Percentiles rank a stretch among this genome's conserved stretches.
Conservation (phyloP, 177 flowering plant genomes). For the Vitis hybrid region DNA sequence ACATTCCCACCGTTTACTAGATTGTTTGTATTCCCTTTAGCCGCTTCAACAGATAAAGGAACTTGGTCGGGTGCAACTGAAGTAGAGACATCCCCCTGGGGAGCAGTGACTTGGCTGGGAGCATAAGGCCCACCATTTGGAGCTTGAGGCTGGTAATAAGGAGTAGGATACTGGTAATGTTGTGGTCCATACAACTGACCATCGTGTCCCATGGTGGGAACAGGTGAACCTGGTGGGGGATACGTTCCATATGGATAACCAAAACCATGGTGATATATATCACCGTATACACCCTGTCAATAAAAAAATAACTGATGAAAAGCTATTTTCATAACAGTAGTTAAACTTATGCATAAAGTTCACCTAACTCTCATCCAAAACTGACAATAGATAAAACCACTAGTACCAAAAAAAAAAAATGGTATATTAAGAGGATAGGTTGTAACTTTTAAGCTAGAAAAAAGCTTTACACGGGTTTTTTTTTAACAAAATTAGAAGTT, state of each 20-base stretch:
- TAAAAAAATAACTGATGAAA: not conserved
- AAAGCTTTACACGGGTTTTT: too few relatives aligned
- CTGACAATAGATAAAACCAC: too few relatives aligned
- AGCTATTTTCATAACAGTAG: not conserved
- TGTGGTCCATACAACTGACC: slow-evolving; percentile 54
- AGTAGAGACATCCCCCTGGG: slow-evolving; percentile 32
- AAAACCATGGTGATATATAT: slow-evolving; percentile 49
- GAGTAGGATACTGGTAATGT: slow-evolving; percentile 48
- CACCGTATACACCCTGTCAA: slow-evolving; percentile 48
- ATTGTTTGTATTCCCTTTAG: slow-evolving; percentile 19
- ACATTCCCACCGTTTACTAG: slow-evolving; percentile 11
- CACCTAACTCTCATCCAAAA: not conserved
- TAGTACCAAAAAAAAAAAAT: too few relatives aligned
- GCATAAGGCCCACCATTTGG: slow-evolving; percentile 21
- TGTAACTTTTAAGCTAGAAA: too few relatives aligned
- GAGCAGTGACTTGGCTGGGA: slow-evolving; percentile 17
- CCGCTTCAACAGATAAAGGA: slow-evolving; percentile 30
- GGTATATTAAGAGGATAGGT: too few relatives aligned
- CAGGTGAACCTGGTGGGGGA: slow-evolving; percentile 42
- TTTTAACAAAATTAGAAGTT: too few relatives aligned
- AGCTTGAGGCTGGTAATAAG: slow-evolving; percentile 34
- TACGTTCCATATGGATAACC: slow-evolving; percentile 53
- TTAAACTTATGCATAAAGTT: not conserved
- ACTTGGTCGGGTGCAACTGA: slow-evolving; percentile 36
- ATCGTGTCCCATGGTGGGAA: slow-evolving; percentile 52